Conservation (phyloP, 352 stramenopile genomes). For the Globisporangium solare region DNA sequence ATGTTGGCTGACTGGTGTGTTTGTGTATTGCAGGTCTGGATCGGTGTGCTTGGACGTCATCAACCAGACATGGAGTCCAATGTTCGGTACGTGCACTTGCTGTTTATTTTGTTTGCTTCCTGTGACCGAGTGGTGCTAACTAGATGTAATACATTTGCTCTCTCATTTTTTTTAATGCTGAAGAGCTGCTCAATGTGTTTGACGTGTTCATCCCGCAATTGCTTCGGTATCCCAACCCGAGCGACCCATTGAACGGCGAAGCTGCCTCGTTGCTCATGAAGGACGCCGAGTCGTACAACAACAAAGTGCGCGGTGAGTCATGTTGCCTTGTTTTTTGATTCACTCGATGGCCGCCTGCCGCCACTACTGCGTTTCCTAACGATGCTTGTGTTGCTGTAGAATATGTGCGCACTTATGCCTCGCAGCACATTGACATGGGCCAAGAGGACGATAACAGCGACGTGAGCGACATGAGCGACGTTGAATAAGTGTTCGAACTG, state of each 20-base stretch:
- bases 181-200: slow-evolving; percentile 92
- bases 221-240: slow-evolving; percentile 90
- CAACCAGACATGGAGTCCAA: slow-evolving; percentile 93
- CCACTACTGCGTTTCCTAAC: not conserved
- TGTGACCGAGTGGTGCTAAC: not conserved
- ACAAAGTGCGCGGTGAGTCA: slow-evolving; percentile 78
- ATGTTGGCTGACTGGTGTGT: slow-evolving; percentile 6
- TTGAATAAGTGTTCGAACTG: slow-evolving; percentile 17
- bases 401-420: slow-evolving; percentile 77
- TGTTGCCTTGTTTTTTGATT: not conserved
- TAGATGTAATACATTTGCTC: slow-evolving; percentile 2
- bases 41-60: slow-evolving; percentile 93
- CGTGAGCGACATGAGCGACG: slow-evolving; percentile 84
- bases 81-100: slow-evolving; percentile 73
- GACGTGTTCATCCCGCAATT: slow-evolving; percentile 93
- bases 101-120: not conserved
- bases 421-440: slow-evolving; percentile 71
- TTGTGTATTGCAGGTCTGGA: slow-evolving; percentile 53
- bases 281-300: slow-evolving; percentile 82
- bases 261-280: slow-evolving; percentile 88
- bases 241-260: slow-evolving; percentile 89
- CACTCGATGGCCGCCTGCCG: not conserved
- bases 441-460: slow-evolving; percentile 70
- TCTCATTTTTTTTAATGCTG: slow-evolving; percentile 9
- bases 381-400: slow-evolving; percentile 27